These are phyloP conservation scores for Sistotremastrum suecicum DNA, from an alignment of 768 basidiomycete species.

Conservation along the genomic window DNA sequence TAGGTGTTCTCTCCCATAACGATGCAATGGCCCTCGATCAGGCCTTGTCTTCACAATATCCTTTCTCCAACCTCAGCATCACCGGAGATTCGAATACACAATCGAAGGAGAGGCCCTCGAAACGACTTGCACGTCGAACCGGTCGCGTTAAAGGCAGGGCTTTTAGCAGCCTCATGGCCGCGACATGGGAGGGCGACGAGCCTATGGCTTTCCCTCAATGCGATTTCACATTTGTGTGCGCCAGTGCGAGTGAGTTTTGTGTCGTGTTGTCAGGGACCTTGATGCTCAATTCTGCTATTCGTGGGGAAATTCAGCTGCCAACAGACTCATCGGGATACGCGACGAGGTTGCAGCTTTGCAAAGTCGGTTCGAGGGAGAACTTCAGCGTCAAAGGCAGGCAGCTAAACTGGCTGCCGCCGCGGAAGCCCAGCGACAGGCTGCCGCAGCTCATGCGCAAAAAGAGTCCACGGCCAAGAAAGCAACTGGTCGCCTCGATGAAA, in stretches of 20 bases:
- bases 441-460: constrained; percentile 23
- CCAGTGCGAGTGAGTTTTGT: constrained; percentile 56
- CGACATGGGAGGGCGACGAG: constrained; percentile 10
- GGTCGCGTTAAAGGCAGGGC: constrained; percentile 27
- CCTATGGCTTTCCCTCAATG: constrained; percentile 26
- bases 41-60: constrained; percentile 41
- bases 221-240: constrained; percentile 48
- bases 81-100: constrained; percentile 20
- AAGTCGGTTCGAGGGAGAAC: constrained; percentile 57
- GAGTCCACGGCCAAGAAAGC: constrained; percentile 23
- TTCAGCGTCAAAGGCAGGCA: constrained; percentile 54
- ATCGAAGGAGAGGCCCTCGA: constrained; percentile 27
- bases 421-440: constrained; percentile 30
- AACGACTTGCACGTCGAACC: constrained; percentile 35
- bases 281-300: constrained; percentile 12
- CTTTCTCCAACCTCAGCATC: constrained; percentile 12
- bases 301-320: constrained; percentile 38
- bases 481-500: constrained; percentile 13
- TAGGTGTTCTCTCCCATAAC: constrained; percentile 50
- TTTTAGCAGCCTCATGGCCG: constrained; percentile 24
- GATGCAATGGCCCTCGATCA: constrained; percentile 68
- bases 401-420: constrained; percentile 32
- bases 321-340: constrained; percentile 53
- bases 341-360: constrained; percentile 55
- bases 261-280: constrained; percentile 13